Evolutionary conservation across 2,329 filamentous ascomycete species (phyloP).

Genomic region (Fusarium lateritium): DNA sequence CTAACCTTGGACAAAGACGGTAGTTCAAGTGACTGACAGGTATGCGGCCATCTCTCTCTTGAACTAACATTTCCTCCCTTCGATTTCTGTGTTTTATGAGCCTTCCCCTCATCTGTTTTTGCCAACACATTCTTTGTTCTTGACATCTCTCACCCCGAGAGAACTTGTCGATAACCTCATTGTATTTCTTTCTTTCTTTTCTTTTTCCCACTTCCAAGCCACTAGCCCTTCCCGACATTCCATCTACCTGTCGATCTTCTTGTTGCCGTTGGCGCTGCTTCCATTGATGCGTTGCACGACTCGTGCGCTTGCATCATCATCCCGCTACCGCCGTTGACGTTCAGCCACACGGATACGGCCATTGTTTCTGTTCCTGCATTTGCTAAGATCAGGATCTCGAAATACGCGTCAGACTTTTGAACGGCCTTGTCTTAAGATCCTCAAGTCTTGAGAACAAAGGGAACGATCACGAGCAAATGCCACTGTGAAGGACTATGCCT

Average conservation of each 20-base stretch:
- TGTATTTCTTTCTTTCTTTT: background rate
- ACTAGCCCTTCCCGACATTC: slow-evolving; percentile 25
- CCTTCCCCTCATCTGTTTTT: slow-evolving; percentile 7
- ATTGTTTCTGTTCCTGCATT: slow-evolving; percentile 33
- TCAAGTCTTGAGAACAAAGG: background rate
- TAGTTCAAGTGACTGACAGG: background rate
- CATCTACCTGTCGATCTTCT: slow-evolving; percentile 16
- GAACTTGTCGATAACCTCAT: background rate
- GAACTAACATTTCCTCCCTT: background rate
- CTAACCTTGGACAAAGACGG: slow-evolving; percentile 5
- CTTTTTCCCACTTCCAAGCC: background rate
- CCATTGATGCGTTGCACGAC: slow-evolving; percentile 33
- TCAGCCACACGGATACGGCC: slow-evolving; percentile 14
- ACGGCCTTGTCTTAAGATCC: background rate
- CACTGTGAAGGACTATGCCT: slow-evolving; percentile 29
- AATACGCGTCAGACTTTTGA: background rate
- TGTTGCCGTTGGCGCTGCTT: slow-evolving; percentile 25
- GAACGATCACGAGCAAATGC: slow-evolving; percentile 1
- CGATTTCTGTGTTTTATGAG: slow-evolving; percentile 2
- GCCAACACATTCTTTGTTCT: background rate
- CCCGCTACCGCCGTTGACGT: slow-evolving; percentile 20
- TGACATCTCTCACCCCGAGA: background rate
- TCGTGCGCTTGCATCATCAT: slow-evolving; percentile 32
- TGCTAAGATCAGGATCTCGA: slow-evolving; percentile 1
- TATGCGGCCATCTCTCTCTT: slow-evolving; percentile 10